Evolutionary conservation across 2,329 filamentous ascomycete species (phyloP), one percentile per base, ranked within the genome.

Genomic region (Ploettnerulaceae sp.): DNA sequence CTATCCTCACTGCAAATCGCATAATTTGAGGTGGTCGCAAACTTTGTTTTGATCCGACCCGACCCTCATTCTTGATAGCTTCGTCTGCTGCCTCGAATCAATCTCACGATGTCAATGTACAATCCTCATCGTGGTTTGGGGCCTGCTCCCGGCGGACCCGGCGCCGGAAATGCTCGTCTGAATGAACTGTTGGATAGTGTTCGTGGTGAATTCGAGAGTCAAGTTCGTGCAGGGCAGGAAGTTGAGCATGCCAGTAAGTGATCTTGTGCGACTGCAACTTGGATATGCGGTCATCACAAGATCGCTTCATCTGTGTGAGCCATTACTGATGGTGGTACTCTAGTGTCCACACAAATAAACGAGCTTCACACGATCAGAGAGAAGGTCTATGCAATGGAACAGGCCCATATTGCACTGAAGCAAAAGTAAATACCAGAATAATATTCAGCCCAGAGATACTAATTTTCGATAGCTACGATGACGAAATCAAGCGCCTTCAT

Each of bases 301-400:
- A 11, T 12, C 12, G 3, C 29, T n/a, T 34, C n/a, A 29, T n/a
- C 22, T 24, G 11, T 21, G 21, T 7, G 8, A n/a, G 21, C 45
- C 26, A 7, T 29, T 37, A n/a, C 45, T 41, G 12, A 34, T 24
- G 14, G 3, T 24, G 7, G 7, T 7, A 20, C 25, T 20, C 5
- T 67, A 96, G 93, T 97, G 64, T 82, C 87, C 48, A 80, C 82
- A 39, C 93, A 98, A 67, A 84, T 96, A 55, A 84, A 91, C 62
- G 93, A 98, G 70, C 93, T 97, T 77, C 88, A 95, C 65, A 79
- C 95, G 62, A 89, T 98, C 39, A 79, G 90, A 54, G 85, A 90
- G 64, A 96, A 95, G 69, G 88, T 98, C 50, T 96, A 89, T 63
- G 81, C 87, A 59, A 81, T 98, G 67, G 93, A 98, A 67, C 89